Base-by-base conservation (phyloP, 2,329 filamentous ascomycete species). In the Epichloe festucae region DNA sequence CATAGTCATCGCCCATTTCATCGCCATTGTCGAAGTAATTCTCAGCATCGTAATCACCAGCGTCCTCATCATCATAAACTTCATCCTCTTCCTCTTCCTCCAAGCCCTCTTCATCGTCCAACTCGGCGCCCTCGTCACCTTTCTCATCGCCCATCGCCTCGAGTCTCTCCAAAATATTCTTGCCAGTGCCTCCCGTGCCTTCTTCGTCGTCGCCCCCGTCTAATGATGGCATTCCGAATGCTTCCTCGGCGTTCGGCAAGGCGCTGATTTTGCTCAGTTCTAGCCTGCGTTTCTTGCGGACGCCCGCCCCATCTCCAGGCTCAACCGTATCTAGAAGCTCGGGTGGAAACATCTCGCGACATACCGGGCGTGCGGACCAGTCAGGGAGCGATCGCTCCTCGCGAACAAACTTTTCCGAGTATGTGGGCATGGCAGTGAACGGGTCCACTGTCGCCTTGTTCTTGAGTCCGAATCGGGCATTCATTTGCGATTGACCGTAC, bases 11-110 rank as follows among this genome's bases (percentile, higher is more conserved):
- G 38, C 73, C 72, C 49, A 76, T 72, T 23, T 79, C 76, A 54
- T 77, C 75, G 12, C 76, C 76, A 23, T 73, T 76, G 54, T 81
- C 78, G 60, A 81, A 81, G 65, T 81, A 81, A 10, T 71, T 71
- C 58, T 82, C 78, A 2, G 78, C 78, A 44, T 81, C 74, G 60
- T 82, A 82, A 54, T 81, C 78, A 7, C 78, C 78, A 1, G 75
- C 78, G 47, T 78, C 76, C 53, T 80, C 76, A 51, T 81, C 78
- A 46, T 81, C 75, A 54, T 74, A 76, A 23, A 65, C 67, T 51
- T 75, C 72, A 50, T 75, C 73, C 56, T 75, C 71, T 17, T 73
- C 73, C 10, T 71, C 72, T 49, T 73, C 71, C 36, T 67, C 66
- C 40, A 64, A 59, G 8, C 67, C 73, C 48, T 77, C 75, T 21